Conservation (phyloP, 139 green algal genomes). For the Deuterostichococcus epilithicus region DNA sequence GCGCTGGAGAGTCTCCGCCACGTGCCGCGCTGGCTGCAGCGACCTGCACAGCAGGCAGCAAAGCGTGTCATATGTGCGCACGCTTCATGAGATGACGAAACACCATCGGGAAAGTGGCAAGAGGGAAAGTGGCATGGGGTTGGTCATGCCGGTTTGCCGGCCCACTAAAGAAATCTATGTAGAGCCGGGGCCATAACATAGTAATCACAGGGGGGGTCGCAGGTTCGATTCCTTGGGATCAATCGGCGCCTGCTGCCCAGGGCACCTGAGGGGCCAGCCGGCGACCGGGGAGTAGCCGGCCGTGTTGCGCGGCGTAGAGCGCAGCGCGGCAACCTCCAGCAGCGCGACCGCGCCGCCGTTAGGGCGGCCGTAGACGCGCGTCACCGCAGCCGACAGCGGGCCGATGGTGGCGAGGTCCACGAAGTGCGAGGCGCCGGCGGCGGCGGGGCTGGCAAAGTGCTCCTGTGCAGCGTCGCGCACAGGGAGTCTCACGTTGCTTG, state of each 20-base stretch:
- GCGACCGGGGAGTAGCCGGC: conserved; percentile 9
- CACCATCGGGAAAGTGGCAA: too few species aligned
- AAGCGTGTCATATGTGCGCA: too few species aligned
- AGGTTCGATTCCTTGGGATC: too few species aligned
- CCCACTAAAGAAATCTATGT: too few species aligned
- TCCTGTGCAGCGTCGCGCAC: background rate
- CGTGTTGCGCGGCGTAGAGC: conserved; percentile 9
- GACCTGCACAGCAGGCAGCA: conserved; percentile 6
- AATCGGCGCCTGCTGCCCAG: too few species aligned
- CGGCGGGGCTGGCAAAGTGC: background rate
- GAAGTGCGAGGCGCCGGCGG: background rate
- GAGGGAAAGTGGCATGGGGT: too few species aligned
- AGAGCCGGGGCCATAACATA: too few species aligned
- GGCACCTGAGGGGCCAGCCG: conserved; percentile 28
- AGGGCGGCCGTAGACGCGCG: background rate
- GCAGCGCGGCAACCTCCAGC: conserved; percentile 27
- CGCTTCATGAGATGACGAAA: too few species aligned
- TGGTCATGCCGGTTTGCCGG: too few species aligned
- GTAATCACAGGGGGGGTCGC: too few species aligned
- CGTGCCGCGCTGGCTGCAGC: conserved; percentile 22
- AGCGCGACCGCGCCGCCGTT: conserved; percentile 11
- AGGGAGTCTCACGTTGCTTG: too few species aligned
- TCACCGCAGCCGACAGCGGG: conserved; percentile 7
- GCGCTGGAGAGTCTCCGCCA: conserved; percentile 24
- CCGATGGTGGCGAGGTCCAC: conserved; percentile 24